Evolutionary conservation across 2,329 filamentous ascomycete species (phyloP).

Genomic region (Zymoseptoria brevis): DNA sequence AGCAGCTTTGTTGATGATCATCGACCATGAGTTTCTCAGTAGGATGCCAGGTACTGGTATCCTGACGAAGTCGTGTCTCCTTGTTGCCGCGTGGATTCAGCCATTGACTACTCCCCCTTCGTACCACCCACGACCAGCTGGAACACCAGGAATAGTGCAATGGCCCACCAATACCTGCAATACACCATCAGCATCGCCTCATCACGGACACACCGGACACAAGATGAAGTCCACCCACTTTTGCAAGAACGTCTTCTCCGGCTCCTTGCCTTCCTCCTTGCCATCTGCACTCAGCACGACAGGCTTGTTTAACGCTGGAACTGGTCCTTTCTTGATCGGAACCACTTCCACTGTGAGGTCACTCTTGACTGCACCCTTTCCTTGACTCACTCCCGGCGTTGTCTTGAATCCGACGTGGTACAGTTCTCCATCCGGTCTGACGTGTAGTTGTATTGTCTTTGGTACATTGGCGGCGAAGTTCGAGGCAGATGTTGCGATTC

Average conservation of each 20-base stretch:
- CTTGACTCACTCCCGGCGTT: conserved; percentile 15
- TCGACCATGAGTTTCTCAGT: background rate
- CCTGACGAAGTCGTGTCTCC: background rate
- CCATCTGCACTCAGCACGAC: conserved; percentile 50
- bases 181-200: conserved; percentile 11
- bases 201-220: background rate
- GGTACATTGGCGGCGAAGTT: conserved; percentile 36
- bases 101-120: conserved; percentile 16
- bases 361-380: conserved; percentile 22
- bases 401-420: conserved; percentile 41
- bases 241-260: conserved; percentile 44
- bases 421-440: conserved; percentile 36
- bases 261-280: conserved; percentile 39
- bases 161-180: conserved; percentile 44
- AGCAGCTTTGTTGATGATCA: background rate
- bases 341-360: conserved; percentile 38
- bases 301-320: conserved; percentile 44
- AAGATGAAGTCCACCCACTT: conserved; percentile 34
- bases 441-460: conserved; percentile 38
- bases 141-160: conserved; percentile 40
- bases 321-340: conserved; percentile 32
- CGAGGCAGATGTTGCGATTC: conserved; percentile 38
- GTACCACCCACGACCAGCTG: conserved; percentile 40
- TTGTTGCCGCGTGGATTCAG: background rate
- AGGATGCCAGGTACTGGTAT: background rate